These are phyloP conservation scores for Cystobasidiaceae sp. DNA, from an alignment of 1,284 basidiomycete genomes.

Conservation along the genomic window DNA sequence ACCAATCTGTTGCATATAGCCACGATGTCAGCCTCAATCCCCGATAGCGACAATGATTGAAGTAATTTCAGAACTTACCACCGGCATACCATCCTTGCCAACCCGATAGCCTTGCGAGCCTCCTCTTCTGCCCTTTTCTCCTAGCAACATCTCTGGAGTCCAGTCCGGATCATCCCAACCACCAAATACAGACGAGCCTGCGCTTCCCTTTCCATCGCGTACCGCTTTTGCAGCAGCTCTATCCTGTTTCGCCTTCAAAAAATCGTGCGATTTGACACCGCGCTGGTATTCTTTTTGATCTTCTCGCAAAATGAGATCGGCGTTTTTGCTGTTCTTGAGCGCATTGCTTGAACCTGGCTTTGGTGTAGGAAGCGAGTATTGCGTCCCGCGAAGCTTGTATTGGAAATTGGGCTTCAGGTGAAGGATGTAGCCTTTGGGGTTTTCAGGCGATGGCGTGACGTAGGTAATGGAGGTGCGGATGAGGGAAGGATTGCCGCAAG, in stretches of 20 bases:
- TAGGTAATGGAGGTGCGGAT: constrained; percentile 83
- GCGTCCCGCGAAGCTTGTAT: constrained; percentile 84
- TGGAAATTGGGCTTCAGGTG: constrained; percentile 94
- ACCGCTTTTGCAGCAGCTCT: constrained; percentile 63
- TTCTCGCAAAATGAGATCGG: constrained; percentile 73
- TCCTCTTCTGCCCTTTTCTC: constrained; percentile 68
- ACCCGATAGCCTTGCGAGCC: constrained; percentile 23
- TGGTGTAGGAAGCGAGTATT: constrained; percentile 86
- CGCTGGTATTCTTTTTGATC: constrained; percentile 81
- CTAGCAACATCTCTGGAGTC: constrained; percentile 68
- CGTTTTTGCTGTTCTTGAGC: constrained; percentile 31
- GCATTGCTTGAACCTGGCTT: constrained; percentile 65
- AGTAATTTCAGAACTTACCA: too few species aligned
- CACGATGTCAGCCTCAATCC: too few species aligned
- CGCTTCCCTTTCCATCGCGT: constrained; percentile 50
- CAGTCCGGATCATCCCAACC: constrained; percentile 70
- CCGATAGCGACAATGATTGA: too few species aligned
- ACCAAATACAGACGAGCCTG: constrained; percentile 50
- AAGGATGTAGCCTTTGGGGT: constrained; percentile 57
- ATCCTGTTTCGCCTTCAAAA: constrained; percentile 70
- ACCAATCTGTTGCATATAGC: constrained; percentile 15
- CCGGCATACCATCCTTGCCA: constrained; percentile 37
- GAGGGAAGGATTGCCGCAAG: constrained; percentile 89
- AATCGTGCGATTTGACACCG: constrained; percentile 68
- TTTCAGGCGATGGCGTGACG: constrained; percentile 51